Conservation (phyloP, 2,329 filamentous ascomycete species). For the Alternaria sp. region DNA sequence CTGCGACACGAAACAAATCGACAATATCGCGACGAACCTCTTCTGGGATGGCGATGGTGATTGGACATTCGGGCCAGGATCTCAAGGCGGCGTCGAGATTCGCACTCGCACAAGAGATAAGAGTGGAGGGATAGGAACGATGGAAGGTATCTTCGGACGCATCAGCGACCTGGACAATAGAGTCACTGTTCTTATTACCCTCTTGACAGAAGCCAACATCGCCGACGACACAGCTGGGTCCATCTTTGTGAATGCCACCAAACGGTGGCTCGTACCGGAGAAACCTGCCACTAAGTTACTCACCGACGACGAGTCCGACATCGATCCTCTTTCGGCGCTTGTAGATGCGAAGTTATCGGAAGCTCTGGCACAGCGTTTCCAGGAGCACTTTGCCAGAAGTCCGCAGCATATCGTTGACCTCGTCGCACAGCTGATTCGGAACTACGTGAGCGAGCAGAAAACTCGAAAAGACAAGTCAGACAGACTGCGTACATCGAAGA, state of each 20-base stretch:
- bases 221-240: conserved; percentile 63
- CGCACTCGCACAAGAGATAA: conserved; percentile 74
- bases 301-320: conserved; percentile 37
- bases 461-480: conserved; percentile 50
- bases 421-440: conserved; percentile 64
- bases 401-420: conserved; percentile 71
- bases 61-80: conserved; percentile 62
- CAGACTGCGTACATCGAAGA: conserved; percentile 28
- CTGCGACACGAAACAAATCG: conserved; percentile 59
- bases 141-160: conserved; percentile 67
- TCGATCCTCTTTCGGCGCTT: conserved; percentile 58
- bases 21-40: conserved; percentile 60
- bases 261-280: conserved; percentile 59
- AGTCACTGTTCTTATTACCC: conserved; percentile 29
- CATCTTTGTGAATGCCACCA: conserved; percentile 67
- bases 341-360: conserved; percentile 69
- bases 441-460: conserved; percentile 51
- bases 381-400: conserved; percentile 68
- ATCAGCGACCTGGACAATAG: conserved; percentile 39
- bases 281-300: conserved; percentile 20
- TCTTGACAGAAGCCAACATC: conserved; percentile 58
- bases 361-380: conserved; percentile 67
- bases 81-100: conserved; percentile 61
- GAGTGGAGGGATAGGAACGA: conserved; percentile 71
- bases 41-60: conserved; percentile 59